Base-by-base conservation (phyloP, 2,329 filamentous ascomycete genomes). In the Colletotrichum caudatum region DNA sequence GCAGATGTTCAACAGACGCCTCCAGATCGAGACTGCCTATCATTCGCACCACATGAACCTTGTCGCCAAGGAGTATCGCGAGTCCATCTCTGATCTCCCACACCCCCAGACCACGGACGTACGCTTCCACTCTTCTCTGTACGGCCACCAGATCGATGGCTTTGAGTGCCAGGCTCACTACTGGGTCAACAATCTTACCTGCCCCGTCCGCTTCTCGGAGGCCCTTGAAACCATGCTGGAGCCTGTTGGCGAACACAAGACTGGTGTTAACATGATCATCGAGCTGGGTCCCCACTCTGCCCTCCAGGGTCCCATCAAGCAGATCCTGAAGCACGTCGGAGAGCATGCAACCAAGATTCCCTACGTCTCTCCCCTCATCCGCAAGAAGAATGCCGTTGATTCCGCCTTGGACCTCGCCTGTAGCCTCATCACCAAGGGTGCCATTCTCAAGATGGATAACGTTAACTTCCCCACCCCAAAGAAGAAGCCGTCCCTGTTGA, bases 11-110 rank as follows among this genome's bases (percentile, higher is more conserved):
- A 84, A 84, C 69, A 82, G 84, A 44, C 83, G 83, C 35, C 81
- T 88, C 3, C 81, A 82, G 7, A 84, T 88, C 5, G 83, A 86
- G 20, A 82, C 84, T 20, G 86, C 86, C 0, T 89, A 89, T 58
- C 87, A 89, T 76, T 89, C 87, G 0, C 80, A 83, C 46, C 85
- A 88, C 73, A 88, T 89, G 86, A 81, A 84, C 60, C 77, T 83
- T 1, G 80, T 88, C 1, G 84, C 86, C 1, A 65, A 70, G 48
- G 66, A 64, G 14, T 74, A 74, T 33, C 80, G 82, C 48, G 75
- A 78, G 1, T 82, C 81, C 3, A 78, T 89, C 4, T 82, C 84
- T 9, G 78, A 82, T 71, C 77, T 88, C 3, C 64, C 61, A 9
- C 75, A 78, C 1, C 80, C 83, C 1, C 74, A 78, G 4, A 75